Evolutionary conservation across 495 filamentous ascomycete genomes (phyloP).

Genomic region (Pyrenula aspistea): DNA sequence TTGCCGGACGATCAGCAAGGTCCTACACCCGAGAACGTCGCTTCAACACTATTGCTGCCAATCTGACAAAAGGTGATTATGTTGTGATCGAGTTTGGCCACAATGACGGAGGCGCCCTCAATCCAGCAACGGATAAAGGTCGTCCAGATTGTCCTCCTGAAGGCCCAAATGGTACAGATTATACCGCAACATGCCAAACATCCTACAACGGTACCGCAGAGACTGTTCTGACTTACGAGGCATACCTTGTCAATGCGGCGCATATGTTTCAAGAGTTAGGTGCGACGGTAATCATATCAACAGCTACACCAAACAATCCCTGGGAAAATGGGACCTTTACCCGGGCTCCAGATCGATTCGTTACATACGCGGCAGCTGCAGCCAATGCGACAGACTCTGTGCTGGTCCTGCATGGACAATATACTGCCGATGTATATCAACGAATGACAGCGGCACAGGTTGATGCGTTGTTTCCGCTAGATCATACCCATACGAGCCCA

Average conservation of each 20-base stretch:
- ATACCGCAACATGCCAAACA: conserved; percentile 30
- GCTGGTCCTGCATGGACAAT: conserved; percentile 52
- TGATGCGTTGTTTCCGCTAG: conserved; percentile 41
- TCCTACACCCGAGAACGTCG: conserved; percentile 48
- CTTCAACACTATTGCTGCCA: conserved; percentile 38
- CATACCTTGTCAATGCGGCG: conserved; percentile 44
- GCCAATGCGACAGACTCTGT: conserved; percentile 28
- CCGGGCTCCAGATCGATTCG: conserved; percentile 36
- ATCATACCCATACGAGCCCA: conserved; percentile 55
- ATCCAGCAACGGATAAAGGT: conserved; percentile 38
- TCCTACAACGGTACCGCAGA: conserved; percentile 36
- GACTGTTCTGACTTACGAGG: conserved; percentile 44
- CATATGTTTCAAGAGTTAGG: conserved; percentile 41
- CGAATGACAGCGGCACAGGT: conserved; percentile 29
- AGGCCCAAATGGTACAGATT: conserved; percentile 23
- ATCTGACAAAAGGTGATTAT: conserved; percentile 39
- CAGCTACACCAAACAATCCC: conserved; percentile 50
- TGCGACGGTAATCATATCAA: conserved; percentile 48
- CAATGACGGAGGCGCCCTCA: conserved; percentile 51
- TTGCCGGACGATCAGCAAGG: conserved; percentile 46
- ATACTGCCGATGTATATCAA: conserved; percentile 39
- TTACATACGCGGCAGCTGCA: conserved; percentile 41
- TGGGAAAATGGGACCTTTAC: conserved; percentile 43
- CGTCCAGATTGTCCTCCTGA: conserved; percentile 44
- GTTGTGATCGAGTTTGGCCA: conserved; percentile 55